Evolutionary conservation across 805 yeast species (phyloP).

Genomic region (Cyberlindnera americana): DNA sequence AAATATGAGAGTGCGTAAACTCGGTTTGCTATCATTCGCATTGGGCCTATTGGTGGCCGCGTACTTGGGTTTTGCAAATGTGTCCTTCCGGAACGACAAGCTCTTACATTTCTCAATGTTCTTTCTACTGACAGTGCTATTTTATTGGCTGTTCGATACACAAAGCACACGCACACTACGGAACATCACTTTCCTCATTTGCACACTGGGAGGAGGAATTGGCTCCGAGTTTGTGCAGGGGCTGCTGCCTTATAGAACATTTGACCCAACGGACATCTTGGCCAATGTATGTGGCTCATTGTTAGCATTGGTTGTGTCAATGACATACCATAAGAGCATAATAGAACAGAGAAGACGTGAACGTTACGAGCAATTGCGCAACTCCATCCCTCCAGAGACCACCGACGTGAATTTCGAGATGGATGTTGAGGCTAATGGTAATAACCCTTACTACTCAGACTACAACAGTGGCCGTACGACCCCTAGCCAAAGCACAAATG

Average conservation of each 20-base stretch:
- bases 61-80: slow-evolving; percentile 30
- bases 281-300: slow-evolving; percentile 33
- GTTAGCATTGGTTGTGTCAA: slow-evolving; percentile 15
- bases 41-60: slow-evolving; percentile 30
- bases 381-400: slow-evolving; percentile 26
- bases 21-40: slow-evolving; percentile 34
- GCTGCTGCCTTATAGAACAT: slow-evolving; percentile 41
- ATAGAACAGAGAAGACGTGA: slow-evolving; percentile 23
- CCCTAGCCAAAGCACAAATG: slow-evolving; percentile 18
- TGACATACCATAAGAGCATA: slow-evolving; percentile 22
- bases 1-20: slow-evolving; percentile 25
- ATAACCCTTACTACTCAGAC: slow-evolving; percentile 7
- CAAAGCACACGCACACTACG: slow-evolving; percentile 31
- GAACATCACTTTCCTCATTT: slow-evolving; percentile 36
- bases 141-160: slow-evolving; percentile 42
- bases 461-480: slow-evolving; percentile 11
- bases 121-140: slow-evolving; percentile 43
- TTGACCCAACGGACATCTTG: slow-evolving; percentile 47
- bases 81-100: slow-evolving; percentile 49
- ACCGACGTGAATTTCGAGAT: slow-evolving; percentile 25
- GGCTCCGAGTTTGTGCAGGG: slow-evolving; percentile 51
- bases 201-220: slow-evolving; percentile 45
- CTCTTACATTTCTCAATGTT: slow-evolving; percentile 46
- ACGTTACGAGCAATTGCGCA: slow-evolving; percentile 26
- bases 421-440: slow-evolving; percentile 21